Base-by-base conservation (phyloP, 2,329 filamentous ascomycete genomes). In the Microsporum audouinii region DNA sequence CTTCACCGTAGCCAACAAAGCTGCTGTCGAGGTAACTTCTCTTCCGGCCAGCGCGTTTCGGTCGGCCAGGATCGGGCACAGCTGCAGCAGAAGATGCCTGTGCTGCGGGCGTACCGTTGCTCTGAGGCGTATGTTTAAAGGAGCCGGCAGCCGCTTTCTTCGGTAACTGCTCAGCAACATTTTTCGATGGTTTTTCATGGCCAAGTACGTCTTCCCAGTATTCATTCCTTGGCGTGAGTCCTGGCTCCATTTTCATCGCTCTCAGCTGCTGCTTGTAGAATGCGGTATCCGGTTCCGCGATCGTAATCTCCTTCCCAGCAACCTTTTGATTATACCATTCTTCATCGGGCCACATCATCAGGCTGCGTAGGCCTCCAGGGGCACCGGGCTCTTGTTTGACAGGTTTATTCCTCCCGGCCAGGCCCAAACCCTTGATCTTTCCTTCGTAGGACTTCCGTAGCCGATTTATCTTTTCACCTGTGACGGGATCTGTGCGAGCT, bases 401-500 rank as follows among this genome's bases (percentile, higher is more conserved):
- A 0, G 77, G 71, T 61, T 79, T 78, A 63, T 80, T 80, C 59
- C 76, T 75, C 27, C 78, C 78, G 33, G 78, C 72, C 39, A 80
- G 67, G 7, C 73, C 73, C 51, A 80, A 67, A 1, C 70, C 73
- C 66, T 80, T 79, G 66, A 79, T 69, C 65, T 80, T 78, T 47
- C 78, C 78, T 67, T 80, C 78, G 63, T 80, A 80, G 2, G 78
- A 79, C 65, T 80, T 80, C 63, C 84, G 77, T 47, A 87, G 75
- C 69, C 82, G 81, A 72, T 86, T 85, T 63, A 79, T 79, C 73
- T 87, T 87, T 68, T 85, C 83, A 63, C 83, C 83, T n/a, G 82
- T 85, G 23, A 77, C 71, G 14, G 82, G 82, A 69, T 87, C 82
- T 57, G 75, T 78, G 60, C 84, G 76, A 62, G 80, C 82, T 64